Evolutionary conservation across 1,139 yeast species (phyloP).

Genomic region (Zygosaccharomyces sapae): DNA sequence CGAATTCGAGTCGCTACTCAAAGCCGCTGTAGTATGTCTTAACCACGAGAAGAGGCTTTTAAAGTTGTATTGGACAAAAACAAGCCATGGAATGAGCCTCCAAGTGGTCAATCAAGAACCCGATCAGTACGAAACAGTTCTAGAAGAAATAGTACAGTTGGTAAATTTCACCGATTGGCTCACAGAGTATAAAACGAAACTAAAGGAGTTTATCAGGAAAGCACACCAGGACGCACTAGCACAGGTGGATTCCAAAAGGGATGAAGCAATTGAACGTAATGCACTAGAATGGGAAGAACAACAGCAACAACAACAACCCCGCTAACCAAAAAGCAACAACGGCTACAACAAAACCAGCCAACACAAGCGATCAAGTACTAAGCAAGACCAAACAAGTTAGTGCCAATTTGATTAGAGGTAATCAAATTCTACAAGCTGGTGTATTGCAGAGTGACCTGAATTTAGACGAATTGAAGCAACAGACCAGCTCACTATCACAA

Average conservation of each 20-base stretch:
- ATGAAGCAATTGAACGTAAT: slow-evolving; percentile 16
- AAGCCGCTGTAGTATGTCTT: slow-evolving; percentile 13
- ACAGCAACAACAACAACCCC: background rate
- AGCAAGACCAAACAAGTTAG: slow-evolving; percentile 38
- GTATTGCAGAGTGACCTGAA: slow-evolving; percentile 57
- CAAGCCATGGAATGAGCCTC: slow-evolving; percentile 4
- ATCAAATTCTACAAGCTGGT: slow-evolving; percentile 47
- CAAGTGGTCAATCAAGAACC: slow-evolving; percentile 16
- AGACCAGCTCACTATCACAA: slow-evolving; percentile 45
- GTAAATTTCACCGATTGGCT: slow-evolving; percentile 23
- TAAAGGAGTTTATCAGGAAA: slow-evolving; percentile 8
- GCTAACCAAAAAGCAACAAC: background rate
- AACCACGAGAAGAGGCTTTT: slow-evolving; percentile 19
- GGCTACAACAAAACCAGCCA: slow-evolving; percentile 4
- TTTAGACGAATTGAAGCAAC: slow-evolving; percentile 54
- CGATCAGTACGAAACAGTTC: slow-evolving; percentile 11
- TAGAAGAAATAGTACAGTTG: slow-evolving; percentile 10
- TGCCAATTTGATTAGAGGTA: slow-evolving; percentile 36
- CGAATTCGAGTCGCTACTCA: slow-evolving; percentile 21
- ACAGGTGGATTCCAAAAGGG: slow-evolving; percentile 20
- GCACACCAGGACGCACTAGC: slow-evolving; percentile 9
- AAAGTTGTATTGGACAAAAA: slow-evolving; percentile 16
- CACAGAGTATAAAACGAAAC: slow-evolving; percentile 15
- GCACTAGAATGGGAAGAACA: slow-evolving; percentile 7
- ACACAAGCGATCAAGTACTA: slow-evolving; percentile 36